Evolutionary conservation across 2,329 filamentous ascomycete genomes (phyloP).

Genomic region (Parasarocladium wereldwijsianum): DNA sequence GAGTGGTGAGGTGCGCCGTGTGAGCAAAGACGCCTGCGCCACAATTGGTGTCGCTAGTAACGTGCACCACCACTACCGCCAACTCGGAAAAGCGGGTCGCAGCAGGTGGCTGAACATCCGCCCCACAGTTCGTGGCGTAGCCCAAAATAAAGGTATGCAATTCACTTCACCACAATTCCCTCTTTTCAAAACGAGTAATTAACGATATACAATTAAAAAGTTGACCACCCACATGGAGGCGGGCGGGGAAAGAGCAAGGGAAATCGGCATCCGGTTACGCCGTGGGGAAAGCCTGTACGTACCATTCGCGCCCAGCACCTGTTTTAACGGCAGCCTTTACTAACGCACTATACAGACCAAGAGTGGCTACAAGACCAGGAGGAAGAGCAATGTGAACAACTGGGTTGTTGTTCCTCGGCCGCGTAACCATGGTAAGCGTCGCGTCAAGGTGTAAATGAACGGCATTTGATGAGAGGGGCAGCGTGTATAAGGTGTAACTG

Average conservation of each 20-base stretch:
- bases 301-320: constrained; percentile 2
- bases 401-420: constrained; percentile 72
- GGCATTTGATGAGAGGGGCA: constrained; percentile 8
- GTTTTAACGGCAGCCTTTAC: constrained; percentile 5
- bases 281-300: constrained; percentile 90
- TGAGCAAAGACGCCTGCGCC: constrained; percentile 84
- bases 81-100: constrained; percentile 89
- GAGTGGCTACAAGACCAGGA: constrained; percentile 82
- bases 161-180: constrained; percentile 11
- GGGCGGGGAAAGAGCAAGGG: constrained; percentile 99
- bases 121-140: constrained; percentile 89
- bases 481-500: background rate
- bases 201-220: constrained; percentile 22
- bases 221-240: constrained; percentile 96
- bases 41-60: constrained; percentile 94
- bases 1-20: constrained; percentile 81
- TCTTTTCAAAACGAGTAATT: background rate
- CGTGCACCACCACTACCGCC: constrained; percentile 74
- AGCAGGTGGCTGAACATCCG: constrained; percentile 88
- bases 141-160: constrained; percentile 95
- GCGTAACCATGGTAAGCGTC: constrained; percentile 84
- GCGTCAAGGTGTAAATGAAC: constrained; percentile 40
- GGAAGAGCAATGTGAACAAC: constrained; percentile 80
- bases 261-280: constrained; percentile 86
- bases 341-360: constrained; percentile 42